A percentile compares a stretch with the other conserved stretches of the same genome.
Conservation (phyloP, 495 filamentous ascomycete species). For the Penicillium psychrofluorescens region DNA sequence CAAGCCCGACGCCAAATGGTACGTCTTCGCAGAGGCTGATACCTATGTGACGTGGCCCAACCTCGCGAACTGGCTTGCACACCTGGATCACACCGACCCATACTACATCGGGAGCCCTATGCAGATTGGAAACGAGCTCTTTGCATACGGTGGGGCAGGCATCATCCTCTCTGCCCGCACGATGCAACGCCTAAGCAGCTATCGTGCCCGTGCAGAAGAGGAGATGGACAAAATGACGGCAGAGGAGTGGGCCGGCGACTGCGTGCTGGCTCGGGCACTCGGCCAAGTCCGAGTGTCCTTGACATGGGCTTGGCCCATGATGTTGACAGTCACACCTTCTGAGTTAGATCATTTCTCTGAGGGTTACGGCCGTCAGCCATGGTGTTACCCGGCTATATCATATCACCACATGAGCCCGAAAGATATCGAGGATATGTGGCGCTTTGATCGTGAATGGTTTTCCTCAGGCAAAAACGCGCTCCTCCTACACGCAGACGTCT, state of each 20-base stretch:
- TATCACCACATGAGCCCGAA: conserved; percentile 39
- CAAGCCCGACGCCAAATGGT: conserved; percentile 51
- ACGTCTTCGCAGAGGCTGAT: conserved; percentile 58
- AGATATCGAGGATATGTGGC: conserved; percentile 36
- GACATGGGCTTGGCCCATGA: conserved; percentile 34
- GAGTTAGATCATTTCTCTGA: conserved; percentile 37
- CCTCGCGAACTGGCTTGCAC: conserved; percentile 46
- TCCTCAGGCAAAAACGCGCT: conserved; percentile 14
- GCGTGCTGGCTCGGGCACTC: conserved; percentile 34
- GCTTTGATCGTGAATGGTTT: conserved; percentile 35
- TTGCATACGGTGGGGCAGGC: conserved; percentile 58
- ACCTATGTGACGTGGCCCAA: conserved; percentile 59
- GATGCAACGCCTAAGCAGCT: conserved; percentile 11
- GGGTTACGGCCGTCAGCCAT: conserved; percentile 31
- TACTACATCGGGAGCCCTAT: conserved; percentile 48
- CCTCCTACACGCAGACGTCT: conserved; percentile 27
- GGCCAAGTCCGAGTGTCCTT: conserved; percentile 22
- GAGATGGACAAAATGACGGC: conserved; percentile 25
- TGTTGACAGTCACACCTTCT: conserved; percentile 21
- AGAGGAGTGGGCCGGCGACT: conserved; percentile 29
- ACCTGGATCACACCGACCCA: conserved; percentile 40
- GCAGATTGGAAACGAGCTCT: conserved; percentile 33
- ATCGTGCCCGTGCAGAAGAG: conserved; percentile 8
- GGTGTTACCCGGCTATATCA: conserved; percentile 43
- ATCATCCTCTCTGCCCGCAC: conserved; percentile 40